These are phyloP conservation scores for Rhizoctonia solani DNA, from an alignment of 1,284 basidiomycete species.

Conservation along the genomic window DNA sequence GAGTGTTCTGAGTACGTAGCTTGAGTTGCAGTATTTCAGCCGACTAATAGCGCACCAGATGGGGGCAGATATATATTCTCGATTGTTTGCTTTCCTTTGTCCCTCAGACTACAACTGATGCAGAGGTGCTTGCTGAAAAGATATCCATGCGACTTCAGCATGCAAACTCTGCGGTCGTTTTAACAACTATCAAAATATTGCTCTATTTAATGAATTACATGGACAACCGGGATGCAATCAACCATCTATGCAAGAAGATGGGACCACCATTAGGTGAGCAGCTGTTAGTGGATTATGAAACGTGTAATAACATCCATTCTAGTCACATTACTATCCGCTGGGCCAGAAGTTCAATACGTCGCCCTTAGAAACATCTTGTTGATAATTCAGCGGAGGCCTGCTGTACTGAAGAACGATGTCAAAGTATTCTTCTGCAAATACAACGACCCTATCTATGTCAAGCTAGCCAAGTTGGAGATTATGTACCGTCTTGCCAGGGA, in stretches of 20 bases:
- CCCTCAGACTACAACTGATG: constrained; percentile 84
- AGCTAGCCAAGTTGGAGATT: constrained; percentile 97
- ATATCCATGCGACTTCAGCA: constrained; percentile 91
- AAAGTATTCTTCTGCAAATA: constrained; percentile 99
- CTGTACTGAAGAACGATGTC: constrained; percentile 94
- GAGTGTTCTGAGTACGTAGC: constrained; percentile 87
- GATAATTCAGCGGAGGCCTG: constrained; percentile 91
- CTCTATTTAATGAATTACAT: constrained; percentile 99
- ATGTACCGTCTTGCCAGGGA: constrained; percentile 95
- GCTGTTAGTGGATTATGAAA: background rate
- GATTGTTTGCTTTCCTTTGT: constrained; percentile 93
- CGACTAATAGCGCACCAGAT: constrained; percentile 56
- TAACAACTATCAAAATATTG: constrained; percentile 93
- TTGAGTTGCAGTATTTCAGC: constrained; percentile 20
- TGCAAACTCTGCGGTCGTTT: constrained; percentile 92
- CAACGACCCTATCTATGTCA: constrained; percentile 99
- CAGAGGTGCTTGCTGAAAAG: constrained; percentile 91
- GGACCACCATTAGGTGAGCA: constrained; percentile 86
- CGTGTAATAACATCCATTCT: constrained; percentile 26
- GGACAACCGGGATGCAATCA: constrained; percentile 83
- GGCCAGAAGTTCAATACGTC: constrained; percentile 98
- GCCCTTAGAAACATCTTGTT: constrained; percentile 95
- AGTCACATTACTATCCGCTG: constrained; percentile 94
- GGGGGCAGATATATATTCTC: constrained; percentile 99
- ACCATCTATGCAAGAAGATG: constrained; percentile 94